phyloP scores from a whole-genome alignment of 768 basidiomycete genomes.

The Tulasnella sp. region DNA sequence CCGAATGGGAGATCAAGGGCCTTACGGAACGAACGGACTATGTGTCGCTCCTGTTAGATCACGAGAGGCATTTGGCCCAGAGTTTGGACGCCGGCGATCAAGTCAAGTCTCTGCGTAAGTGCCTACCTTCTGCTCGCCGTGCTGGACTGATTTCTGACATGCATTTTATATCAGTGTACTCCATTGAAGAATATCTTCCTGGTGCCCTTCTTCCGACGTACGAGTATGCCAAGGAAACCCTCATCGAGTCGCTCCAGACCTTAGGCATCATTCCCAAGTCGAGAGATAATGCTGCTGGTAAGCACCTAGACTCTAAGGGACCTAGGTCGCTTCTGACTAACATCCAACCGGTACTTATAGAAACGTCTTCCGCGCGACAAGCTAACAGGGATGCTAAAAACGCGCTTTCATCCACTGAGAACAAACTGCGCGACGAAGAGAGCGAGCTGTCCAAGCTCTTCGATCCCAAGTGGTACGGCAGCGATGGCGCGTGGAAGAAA shows the following conservation, averaged over 20 bases:
- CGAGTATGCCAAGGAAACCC: constrained; percentile 46
- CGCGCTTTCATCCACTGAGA: constrained; percentile 42
- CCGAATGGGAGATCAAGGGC: constrained; percentile 41
- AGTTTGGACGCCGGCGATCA: constrained; percentile 21
- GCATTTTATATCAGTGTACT: constrained; percentile 45
- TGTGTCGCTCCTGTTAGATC: constrained; percentile 60
- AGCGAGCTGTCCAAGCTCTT: constrained; percentile 57
- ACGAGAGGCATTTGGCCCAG: constrained; percentile 50
- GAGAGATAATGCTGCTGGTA: constrained; percentile 33
- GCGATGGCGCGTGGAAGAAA: constrained; percentile 92
- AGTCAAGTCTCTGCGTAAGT: constrained; percentile 44
- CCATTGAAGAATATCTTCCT: constrained; percentile 73
- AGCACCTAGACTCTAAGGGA: neutral
- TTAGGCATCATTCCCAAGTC: constrained; percentile 44
- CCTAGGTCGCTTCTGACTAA: too few relatives aligned
- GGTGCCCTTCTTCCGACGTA: constrained; percentile 66
- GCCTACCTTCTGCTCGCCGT: neutral
- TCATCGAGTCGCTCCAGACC: constrained; percentile 51
- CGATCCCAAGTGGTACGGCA: constrained; percentile 53
- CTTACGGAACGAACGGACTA: constrained; percentile 38
- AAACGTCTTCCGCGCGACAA: constrained; percentile 51
- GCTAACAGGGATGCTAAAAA: constrained; percentile 30
- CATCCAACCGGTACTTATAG: constrained; percentile 22
- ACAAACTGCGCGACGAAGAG: constrained; percentile 42
- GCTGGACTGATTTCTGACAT: neutral